Percentiles rank a stretch among this genome's conserved stretches.
Evolutionary conservation across 306 rosid species (phyloP).

Genomic region (Carpinus viminea): DNA sequence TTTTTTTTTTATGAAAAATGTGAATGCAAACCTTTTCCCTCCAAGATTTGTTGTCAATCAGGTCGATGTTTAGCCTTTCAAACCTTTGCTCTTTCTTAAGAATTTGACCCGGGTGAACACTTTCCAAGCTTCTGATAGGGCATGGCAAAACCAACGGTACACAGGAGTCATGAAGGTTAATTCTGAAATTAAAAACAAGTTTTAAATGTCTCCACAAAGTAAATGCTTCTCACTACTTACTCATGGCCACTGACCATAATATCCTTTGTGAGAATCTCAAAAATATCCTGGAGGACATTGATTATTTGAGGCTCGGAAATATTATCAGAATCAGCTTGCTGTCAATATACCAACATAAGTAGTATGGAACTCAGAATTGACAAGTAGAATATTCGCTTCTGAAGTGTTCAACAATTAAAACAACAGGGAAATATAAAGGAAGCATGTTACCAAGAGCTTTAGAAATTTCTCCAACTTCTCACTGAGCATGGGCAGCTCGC

Average conservation of each 20-base stretch:
- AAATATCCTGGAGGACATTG: constrained; percentile 88
- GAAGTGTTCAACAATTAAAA: constrained; percentile 15
- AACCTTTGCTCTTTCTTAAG: constrained; percentile 60
- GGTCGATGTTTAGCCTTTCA: constrained; percentile 46
- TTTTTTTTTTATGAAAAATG: neutral
- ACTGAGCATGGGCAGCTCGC: constrained; percentile 76
- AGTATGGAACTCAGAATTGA: neutral
- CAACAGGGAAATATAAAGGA: neutral
- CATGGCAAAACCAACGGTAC: constrained; percentile 29
- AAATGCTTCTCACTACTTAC: constrained; percentile 52
- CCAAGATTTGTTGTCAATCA: constrained; percentile 38
- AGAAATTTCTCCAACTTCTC: constrained; percentile 85
- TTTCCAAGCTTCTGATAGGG: constrained; percentile 54
- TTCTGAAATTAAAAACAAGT: neutral
- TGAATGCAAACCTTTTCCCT: constrained; percentile 68
- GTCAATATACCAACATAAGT: constrained; percentile 36
- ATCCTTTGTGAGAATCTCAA: constrained; percentile 87
- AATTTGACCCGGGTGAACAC: constrained; percentile 23
- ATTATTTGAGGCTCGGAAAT: constrained; percentile 51
- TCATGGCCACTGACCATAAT: constrained; percentile 61
- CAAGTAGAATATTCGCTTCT: neutral
- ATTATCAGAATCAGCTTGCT: constrained; percentile 50
- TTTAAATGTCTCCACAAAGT: constrained; percentile 7
- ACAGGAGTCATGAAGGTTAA: constrained; percentile 24
- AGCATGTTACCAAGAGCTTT: constrained; percentile 58